phyloP scores from a whole-genome alignment of 352 stramenopile genomes.

The Phytophthora foliorum region DNA sequence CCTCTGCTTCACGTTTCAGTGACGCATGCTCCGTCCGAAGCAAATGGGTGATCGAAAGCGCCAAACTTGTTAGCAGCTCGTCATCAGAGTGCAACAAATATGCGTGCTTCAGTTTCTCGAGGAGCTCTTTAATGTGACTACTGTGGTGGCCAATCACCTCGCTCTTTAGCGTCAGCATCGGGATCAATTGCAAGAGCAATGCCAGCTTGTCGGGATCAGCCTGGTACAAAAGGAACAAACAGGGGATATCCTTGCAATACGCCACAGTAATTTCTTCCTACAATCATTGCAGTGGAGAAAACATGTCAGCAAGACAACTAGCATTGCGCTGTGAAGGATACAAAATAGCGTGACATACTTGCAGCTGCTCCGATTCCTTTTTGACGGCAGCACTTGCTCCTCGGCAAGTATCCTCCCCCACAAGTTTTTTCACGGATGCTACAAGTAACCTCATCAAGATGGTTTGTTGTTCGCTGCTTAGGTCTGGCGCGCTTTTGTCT shows the following conservation, averaged over 20 bases:
- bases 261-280: conserved; percentile 82
- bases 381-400: conserved; percentile 39
- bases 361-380: conserved; percentile 61
- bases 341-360: conserved; percentile 42
- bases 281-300: conserved; percentile 4
- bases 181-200: conserved; percentile 80
- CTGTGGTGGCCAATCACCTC: conserved; percentile 80
- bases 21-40: conserved; percentile 78
- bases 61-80: conserved; percentile 70
- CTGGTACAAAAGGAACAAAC: conserved; percentile 79
- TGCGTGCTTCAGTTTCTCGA: conserved; percentile 82
- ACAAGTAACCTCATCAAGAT: conserved; percentile 82
- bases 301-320: not conserved
- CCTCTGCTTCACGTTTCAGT: conserved; percentile 81
- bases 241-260: conserved; percentile 87
- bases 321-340: not conserved
- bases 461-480: conserved; percentile 84
- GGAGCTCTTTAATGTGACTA: conserved; percentile 69
- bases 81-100: conserved; percentile 79
- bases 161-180: conserved; percentile 67
- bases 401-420: conserved; percentile 41
- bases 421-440: conserved; percentile 71
- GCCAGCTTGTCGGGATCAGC: conserved; percentile 83
- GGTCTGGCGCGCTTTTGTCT: conserved; percentile 84
- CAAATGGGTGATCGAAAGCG: conserved; percentile 76